phyloP scores from a whole-genome alignment of 2,329 filamentous ascomycete genomes.

The Teratosphaeria gauchensis region DNA sequence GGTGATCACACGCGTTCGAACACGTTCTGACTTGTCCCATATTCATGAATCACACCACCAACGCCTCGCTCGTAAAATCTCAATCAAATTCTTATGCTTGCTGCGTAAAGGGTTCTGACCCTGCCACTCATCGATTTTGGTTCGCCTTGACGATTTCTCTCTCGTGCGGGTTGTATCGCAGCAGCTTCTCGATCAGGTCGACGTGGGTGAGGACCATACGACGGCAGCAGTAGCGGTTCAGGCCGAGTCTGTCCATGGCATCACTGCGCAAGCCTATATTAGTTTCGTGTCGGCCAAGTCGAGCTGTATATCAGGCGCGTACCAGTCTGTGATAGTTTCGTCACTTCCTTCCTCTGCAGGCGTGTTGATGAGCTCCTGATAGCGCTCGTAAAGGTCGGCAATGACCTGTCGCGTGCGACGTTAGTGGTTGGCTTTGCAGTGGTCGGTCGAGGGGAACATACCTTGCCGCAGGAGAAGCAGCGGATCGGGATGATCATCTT shows the following conservation, averaged over 20 bases:
- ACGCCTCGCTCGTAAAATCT: not conserved
- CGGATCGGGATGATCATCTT: conserved; percentile 98
- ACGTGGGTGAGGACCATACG: conserved; percentile 99
- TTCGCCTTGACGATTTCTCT: conserved; percentile 25
- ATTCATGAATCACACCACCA: not conserved
- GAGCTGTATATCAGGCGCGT: conserved; percentile 4
- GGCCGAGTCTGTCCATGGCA: conserved; percentile 54
- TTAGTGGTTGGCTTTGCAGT: conserved; percentile 5
- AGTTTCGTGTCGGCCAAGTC: not conserved
- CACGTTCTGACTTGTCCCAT: not conserved
- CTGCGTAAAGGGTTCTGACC: not conserved
- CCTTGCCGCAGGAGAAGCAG: conserved; percentile 99
- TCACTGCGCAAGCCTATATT: not conserved
- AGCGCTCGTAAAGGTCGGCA: conserved; percentile 94
- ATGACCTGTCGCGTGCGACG: conserved; percentile 58
- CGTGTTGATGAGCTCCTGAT: conserved; percentile 78
- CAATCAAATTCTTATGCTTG: not conserved
- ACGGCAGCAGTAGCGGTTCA: conserved; percentile 95
- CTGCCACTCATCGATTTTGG: not conserved
- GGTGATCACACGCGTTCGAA: no score
- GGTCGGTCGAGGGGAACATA: conserved; percentile 32
- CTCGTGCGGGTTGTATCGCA: conserved; percentile 51
- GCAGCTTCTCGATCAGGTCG: conserved; percentile 94
- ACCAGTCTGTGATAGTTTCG: conserved; percentile 43
- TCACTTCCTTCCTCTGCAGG: conserved; percentile 51